Percentiles rank a stretch among this genome's conserved stretches.
Evolutionary conservation across 2,329 filamentous ascomycete species (phyloP).

Genomic region (Cryphonectria japonica): DNA sequence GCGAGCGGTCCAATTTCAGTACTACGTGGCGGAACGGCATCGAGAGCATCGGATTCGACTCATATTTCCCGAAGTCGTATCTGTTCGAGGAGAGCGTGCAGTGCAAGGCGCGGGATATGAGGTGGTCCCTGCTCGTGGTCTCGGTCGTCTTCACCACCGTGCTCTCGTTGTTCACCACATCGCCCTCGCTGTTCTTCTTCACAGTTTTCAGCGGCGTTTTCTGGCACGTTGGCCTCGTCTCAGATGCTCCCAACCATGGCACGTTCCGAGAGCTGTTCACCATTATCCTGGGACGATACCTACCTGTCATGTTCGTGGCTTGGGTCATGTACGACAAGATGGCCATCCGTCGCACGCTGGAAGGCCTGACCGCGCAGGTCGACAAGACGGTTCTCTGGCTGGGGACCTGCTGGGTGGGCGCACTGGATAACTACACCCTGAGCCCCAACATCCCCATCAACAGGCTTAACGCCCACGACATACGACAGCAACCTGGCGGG

Average conservation of each 20-base stretch:
- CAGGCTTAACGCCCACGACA: conserved; percentile 87
- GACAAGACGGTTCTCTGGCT: conserved; percentile 93
- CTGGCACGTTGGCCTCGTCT: conserved; percentile 86
- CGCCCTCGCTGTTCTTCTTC: conserved; percentile 82
- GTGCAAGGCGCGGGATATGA: conserved; percentile 73
- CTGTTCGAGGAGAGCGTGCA: conserved; percentile 70
- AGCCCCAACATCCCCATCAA: conserved; percentile 85
- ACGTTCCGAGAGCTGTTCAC: conserved; percentile 75
- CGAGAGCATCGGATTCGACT: conserved; percentile 76
- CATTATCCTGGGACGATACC: conserved; percentile 75
- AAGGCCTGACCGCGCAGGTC: conserved; percentile 76
- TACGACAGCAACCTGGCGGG: conserved; percentile 86
- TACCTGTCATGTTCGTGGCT: conserved; percentile 85
- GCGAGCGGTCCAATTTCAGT: conserved; percentile 66
- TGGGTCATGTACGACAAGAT: conserved; percentile 89
- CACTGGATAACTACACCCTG: conserved; percentile 93
- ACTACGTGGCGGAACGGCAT: conserved; percentile 74
- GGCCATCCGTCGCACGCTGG: conserved; percentile 71
- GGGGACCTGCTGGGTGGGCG: conserved; percentile 86
- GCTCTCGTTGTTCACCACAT: conserved; percentile 80
- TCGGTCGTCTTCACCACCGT: conserved; percentile 79
- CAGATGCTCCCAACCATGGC: conserved; percentile 75
- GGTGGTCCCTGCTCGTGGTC: conserved; percentile 83
- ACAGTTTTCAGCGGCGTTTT: conserved; percentile 81
- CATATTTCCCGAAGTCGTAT: conserved; percentile 87